Evolutionary conservation across 148 eudicot genomes (phyloP), one percentile per base, ranked within the genome.

Genomic region (Chenopodium formosanum): DNA sequence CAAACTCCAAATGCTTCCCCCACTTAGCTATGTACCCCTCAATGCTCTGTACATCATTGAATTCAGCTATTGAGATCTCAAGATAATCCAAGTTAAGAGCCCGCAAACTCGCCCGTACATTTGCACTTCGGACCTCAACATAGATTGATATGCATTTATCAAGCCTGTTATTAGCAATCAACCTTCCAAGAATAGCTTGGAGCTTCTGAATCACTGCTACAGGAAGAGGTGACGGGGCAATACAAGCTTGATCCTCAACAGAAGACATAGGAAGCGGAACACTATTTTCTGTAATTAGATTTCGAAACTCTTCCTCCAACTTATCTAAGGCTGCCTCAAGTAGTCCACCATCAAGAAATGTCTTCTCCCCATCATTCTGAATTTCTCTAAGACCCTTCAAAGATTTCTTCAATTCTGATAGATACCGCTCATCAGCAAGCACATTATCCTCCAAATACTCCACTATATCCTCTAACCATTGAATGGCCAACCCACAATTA

Each of bases 1-100:
- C 97, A 89, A 93, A 91, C 84, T 93, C 97, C 86, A 93, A 91
- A 85, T 93, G 94, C 81, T 88, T 89, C 29, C 94, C 94, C 97
- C 97, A 93, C 79, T 93, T 84, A 80, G 90, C 67, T 47, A 93
- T 91, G 77, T 93, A 89, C 73, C 88, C 91, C 81, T 93, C 97
- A 46, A 93, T 91, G 83, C 93, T 93, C 83, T 89, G 91, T 81
- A 91, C 94, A 60, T 88, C 86, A 71, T 89, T 93, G 58, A 93
- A 90, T 65, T 93, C 93, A 3, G 97, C 88, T 4, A 90, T 76
- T 3, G 97, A 87, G 20, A 93, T 90, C 77, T 93, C 97, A 65
- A 93, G 90, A 80, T 93, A 93, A 87, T 93, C 97, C 87, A 93
- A 84, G 70, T 89, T 86, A 73, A 93, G 91, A 9, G 92, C 94